Evolutionary conservation across 108 stramenopile species (phyloP), one percentile per base, ranked within the genome.

Genomic region (Skeletonema costatum): DNA sequence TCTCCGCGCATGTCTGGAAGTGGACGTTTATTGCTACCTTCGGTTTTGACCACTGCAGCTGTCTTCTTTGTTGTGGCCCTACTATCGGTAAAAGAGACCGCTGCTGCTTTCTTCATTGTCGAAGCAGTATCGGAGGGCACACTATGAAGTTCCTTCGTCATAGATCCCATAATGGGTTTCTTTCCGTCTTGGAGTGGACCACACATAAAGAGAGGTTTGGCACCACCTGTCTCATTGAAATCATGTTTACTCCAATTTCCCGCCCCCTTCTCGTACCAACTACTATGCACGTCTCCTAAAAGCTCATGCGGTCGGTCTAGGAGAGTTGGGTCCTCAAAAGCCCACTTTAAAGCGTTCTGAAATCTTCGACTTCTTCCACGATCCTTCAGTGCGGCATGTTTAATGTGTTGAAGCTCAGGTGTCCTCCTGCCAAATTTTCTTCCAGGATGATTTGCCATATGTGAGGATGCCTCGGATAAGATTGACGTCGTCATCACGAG

Each of bases 321-420:
- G 11, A 77, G 39, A 0, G 41, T 12, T 6, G 76, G 76, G 21
- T 77, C 53, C n/a, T 30, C 3, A 4, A 50, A 46, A 0, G 76
- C 76, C 19, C 46, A 17, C 3, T 39, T 31, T n/a, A 70, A 58
- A 17, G 62, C 60, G 11, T 8, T 61, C 21, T 53, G 32, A 44
- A 70, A 77, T 1, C 76, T 58, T 16, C 13, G 48, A 17, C 44
- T 50, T 19, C 76, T 51, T 13, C 67, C 68, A 32, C 76, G 19
- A 36, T 77, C 76, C 44, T 77, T 77, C 31, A 77, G 59, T 14
- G 76, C 76, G n/a, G 44, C 14, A 4, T 69, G 76, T 51, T 44
- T 59, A 17, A 77, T 77, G 33, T 77, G 76, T 21, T 69, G 67
- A 19, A 76, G 25, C 6, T 10, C 17, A 32, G 56, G 58, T 11